phyloP scores from a whole-genome alignment of 1,284 basidiomycete species.

The Fistulinella cinereoalba region DNA sequence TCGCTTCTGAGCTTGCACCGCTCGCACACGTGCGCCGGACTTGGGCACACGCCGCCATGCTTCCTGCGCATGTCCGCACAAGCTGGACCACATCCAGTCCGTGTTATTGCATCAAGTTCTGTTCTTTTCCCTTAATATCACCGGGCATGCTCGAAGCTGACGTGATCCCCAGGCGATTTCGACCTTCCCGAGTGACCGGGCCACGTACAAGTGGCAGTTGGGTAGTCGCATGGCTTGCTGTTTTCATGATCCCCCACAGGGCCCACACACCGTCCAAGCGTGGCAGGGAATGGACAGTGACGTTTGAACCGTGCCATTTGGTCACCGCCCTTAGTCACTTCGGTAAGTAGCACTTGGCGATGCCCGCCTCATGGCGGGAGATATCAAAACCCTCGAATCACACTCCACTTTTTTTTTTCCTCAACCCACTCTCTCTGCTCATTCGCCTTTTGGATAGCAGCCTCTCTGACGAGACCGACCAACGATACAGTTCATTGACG shows the following conservation, averaged over 20 bases:
- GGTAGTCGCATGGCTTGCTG: constrained; percentile 12
- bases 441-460: too few relatives aligned
- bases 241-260: constrained; percentile 15
- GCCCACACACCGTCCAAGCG: constrained; percentile 24
- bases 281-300: constrained; percentile 31
- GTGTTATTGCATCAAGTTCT: constrained; percentile 12
- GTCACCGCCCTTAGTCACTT: constrained; percentile 31
- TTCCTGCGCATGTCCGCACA: constrained; percentile 24
- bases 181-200: constrained; percentile 27
- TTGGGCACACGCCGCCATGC: constrained; percentile 21
- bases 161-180: constrained; percentile 25
- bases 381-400: constrained; percentile 31
- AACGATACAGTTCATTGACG: too few relatives aligned
- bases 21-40: constrained; percentile 17
- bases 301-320: constrained; percentile 16
- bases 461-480: too few relatives aligned
- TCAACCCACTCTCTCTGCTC: too few relatives aligned
- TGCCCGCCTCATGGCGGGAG: constrained; percentile 29
- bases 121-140: constrained; percentile 25
- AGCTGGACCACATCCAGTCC: constrained; percentile 14
- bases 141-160: constrained; percentile 18
- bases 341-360: constrained; percentile 27
- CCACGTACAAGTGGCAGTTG: constrained; percentile 28
- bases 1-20: neutral
- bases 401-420: constrained; percentile 1